Evolutionary conservation across 208 protist genomes (phyloP), one percentile per base, ranked within the genome.

Genomic region (Acanthamoeba culbertsoni): DNA sequence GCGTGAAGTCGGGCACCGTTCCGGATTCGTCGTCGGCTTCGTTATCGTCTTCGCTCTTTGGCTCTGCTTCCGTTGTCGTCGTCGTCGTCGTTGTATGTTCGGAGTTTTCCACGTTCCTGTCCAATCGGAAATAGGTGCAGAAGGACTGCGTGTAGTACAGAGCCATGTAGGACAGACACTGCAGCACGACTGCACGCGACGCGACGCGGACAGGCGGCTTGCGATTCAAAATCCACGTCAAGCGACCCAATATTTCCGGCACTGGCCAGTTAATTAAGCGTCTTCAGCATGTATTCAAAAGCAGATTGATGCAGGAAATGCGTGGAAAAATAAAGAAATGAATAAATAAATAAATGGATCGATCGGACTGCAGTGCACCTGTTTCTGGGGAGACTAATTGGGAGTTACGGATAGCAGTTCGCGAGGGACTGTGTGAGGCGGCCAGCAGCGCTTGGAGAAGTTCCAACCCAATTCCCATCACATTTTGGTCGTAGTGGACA

Each of bases 401-500:
- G 31, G 55, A 57, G 79, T 89, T 89, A 31, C 55, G 42, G 33
- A 89, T 28, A 7, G 51, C 42, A 28, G 12, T 68, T 26, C 79
- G 79, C 33, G 51, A 68, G 48, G 55, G 79, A 28, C 51, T 89
- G 35, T 89, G 33, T 23, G 79, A 89, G 12, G 79, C 57, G 1
- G 82, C 48, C 20, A 90, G n/a, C 20, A 90, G 43, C 37, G 33
- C 33, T 37, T 71, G 82, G n/a, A 68, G 57, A 3, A 90, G 82
- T 35, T 89, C 79, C 31, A 89, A 10, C 14, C 46, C 46, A 23
- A 89, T 89, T 10, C 79, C 79, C 79, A 89, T 89, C 53, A 92
- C 86, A 71, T 91, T 91, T n/a, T 63, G 57, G 35, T 91, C 84
- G 57, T 91, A 71, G 16, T 91, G 84, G 12, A 73, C 48, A 5